These are phyloP conservation scores for Coprinopsis sp. DNA, from an alignment of 768 basidiomycete species.

Conservation along the genomic window DNA sequence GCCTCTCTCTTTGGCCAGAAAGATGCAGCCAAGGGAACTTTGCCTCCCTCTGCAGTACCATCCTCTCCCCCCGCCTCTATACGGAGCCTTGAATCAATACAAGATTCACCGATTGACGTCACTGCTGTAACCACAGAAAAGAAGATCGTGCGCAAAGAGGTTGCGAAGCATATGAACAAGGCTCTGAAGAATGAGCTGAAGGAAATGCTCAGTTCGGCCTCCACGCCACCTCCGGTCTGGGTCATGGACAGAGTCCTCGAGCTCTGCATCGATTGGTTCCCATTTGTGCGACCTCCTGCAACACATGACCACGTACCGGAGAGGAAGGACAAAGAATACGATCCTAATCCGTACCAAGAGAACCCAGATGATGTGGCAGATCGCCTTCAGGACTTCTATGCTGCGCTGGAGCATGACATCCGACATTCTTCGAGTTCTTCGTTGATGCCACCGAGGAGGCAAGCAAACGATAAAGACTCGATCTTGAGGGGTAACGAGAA, in stretches of 20 bases:
- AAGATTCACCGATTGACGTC: constrained; percentile 42
- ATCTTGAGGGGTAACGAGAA: constrained; percentile 23
- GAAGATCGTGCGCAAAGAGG: constrained; percentile 46
- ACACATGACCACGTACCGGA: constrained; percentile 13
- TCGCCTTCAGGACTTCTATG: constrained; percentile 69
- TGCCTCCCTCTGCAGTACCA: constrained; percentile 19
- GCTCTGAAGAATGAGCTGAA: constrained; percentile 55
- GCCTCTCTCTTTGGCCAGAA: constrained; percentile 65
- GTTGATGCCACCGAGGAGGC: constrained; percentile 24
- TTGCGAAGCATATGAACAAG: constrained; percentile 50
- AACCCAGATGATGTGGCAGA: constrained; percentile 49
- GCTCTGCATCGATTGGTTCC: constrained; percentile 51
- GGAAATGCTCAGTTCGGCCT: constrained; percentile 34
- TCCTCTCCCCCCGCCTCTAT: constrained; percentile 27
- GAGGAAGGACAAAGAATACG: constrained; percentile 29
- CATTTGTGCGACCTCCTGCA: constrained; percentile 41
- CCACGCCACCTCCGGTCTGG: constrained; percentile 46
- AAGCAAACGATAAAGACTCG: constrained; percentile 19
- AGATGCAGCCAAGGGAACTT: constrained; percentile 21
- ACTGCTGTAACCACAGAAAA: constrained; percentile 55
- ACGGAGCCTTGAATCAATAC: constrained; percentile 27
- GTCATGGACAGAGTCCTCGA: constrained; percentile 54
- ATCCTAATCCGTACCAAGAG: constrained; percentile 41
- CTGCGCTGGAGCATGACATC: constrained; percentile 59
- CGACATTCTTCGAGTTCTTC: constrained; percentile 36